These are phyloP conservation scores for Inonotus hispidus DNA, from an alignment of 1,284 basidiomycete genomes.

Conservation along the genomic window DNA sequence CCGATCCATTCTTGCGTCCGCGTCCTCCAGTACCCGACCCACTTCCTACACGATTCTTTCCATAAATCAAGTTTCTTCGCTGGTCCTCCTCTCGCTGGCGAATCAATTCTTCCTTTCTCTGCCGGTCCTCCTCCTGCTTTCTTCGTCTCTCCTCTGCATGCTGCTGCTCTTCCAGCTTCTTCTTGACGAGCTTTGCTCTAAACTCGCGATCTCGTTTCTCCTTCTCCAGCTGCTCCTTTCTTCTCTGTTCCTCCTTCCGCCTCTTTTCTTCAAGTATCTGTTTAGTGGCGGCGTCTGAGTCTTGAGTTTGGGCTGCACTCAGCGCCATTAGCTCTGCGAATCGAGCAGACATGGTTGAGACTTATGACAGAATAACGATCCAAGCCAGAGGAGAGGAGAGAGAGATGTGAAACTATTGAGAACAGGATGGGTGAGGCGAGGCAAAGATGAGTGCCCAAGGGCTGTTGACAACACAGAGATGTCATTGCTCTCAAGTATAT, in stretches of 20 bases:
- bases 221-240: constrained; percentile 56
- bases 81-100: constrained; percentile 56
- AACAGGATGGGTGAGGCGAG: background rate
- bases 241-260: constrained; percentile 51
- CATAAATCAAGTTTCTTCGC: constrained; percentile 51
- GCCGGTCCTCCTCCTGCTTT: constrained; percentile 42
- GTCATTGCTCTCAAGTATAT: background rate
- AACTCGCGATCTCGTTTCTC: constrained; percentile 58
- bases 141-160: constrained; percentile 49
- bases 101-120: constrained; percentile 43
- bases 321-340: constrained; percentile 19
- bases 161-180: constrained; percentile 62
- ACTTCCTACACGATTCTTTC: constrained; percentile 50
- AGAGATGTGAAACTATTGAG: background rate
- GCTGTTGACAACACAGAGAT: background rate
- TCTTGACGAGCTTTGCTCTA: constrained; percentile 49
- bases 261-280: constrained; percentile 52
- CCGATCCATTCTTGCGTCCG: constrained; percentile 27
- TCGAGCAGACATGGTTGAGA: background rate
- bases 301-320: constrained; percentile 49
- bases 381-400: background rate
- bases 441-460: constrained; percentile 2
- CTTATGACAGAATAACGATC: background rate
- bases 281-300: constrained; percentile 52
- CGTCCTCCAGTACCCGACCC: constrained; percentile 31